Conservation (phyloP, 331 rosid genomes). For the Pyrus hybrid region DNA sequence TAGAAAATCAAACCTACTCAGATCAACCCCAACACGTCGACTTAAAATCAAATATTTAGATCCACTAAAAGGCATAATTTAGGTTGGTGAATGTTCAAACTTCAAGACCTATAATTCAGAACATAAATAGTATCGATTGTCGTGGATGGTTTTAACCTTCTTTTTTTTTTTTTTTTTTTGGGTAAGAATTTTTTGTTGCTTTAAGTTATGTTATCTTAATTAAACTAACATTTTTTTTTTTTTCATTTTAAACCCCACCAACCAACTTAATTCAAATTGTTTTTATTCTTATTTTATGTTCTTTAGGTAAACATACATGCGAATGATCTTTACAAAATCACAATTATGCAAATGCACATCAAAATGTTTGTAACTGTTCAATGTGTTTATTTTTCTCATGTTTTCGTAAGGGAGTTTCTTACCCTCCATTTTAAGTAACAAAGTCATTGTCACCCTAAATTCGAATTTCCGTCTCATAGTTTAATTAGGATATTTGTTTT, state of each 20-base stretch:
- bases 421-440: no score
- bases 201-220: no score
- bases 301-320: not conserved
- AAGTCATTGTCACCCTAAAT: not conserved
- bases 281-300: not conserved
- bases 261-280: not conserved
- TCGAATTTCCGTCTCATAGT: not conserved
- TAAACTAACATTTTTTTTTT: not conserved
- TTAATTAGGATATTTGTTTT: no score
- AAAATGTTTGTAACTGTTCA: not conserved
- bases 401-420: not conserved
- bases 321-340: not conserved
- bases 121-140: no score
- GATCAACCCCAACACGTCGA: not conserved
- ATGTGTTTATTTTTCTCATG: not conserved
- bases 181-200: no score
- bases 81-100: no score
- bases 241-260: not conserved
- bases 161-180: no score
- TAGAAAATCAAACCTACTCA: not conserved
- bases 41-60: no score
- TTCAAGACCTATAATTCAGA: no score
- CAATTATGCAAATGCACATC: not conserved
- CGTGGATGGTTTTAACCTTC: no score
- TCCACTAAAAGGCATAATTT: no score